Evolutionary conservation across 805 yeast species (phyloP).

Genomic region (Brettanomyces naardenensis): DNA sequence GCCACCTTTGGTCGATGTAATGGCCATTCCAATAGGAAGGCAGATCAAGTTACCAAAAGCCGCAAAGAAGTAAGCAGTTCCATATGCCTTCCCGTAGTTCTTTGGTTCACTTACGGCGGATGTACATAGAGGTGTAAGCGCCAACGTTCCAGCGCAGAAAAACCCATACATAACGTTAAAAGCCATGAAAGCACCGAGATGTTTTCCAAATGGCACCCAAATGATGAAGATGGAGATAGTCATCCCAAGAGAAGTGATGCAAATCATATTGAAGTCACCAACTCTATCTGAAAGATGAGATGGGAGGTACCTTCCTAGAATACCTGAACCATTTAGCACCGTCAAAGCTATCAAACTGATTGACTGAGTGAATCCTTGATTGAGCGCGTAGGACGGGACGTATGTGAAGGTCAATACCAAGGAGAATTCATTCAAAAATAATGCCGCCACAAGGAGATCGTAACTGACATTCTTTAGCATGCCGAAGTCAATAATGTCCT

Average conservation of each 20-base stretch:
- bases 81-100: constrained; percentile 64
- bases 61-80: constrained; percentile 52
- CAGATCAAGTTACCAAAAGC: constrained; percentile 36
- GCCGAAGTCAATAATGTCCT: constrained; percentile 13
- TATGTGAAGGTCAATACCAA: constrained; percentile 46
- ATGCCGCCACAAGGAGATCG: constrained; percentile 31
- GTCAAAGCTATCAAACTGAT: constrained; percentile 35
- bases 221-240: constrained; percentile 36
- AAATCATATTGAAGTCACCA: constrained; percentile 37
- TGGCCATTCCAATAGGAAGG: constrained; percentile 36
- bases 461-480: constrained; percentile 36
- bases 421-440: constrained; percentile 43
- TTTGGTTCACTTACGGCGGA: constrained; percentile 54
- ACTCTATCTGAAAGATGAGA: constrained; percentile 35
- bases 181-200: constrained; percentile 34
- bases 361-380: constrained; percentile 38
- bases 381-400: constrained; percentile 48
- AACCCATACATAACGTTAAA: constrained; percentile 54
- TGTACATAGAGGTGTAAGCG: constrained; percentile 64
- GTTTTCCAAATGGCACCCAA: constrained; percentile 60
- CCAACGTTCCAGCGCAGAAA: constrained; percentile 51
- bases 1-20: constrained; percentile 23
- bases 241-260: constrained; percentile 31
- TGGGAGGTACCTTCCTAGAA: constrained; percentile 39
- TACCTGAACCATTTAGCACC: constrained; percentile 34